Evolutionary conservation across 2,329 filamentous ascomycete species (phyloP).

Genomic region (Alternaria viburni): DNA sequence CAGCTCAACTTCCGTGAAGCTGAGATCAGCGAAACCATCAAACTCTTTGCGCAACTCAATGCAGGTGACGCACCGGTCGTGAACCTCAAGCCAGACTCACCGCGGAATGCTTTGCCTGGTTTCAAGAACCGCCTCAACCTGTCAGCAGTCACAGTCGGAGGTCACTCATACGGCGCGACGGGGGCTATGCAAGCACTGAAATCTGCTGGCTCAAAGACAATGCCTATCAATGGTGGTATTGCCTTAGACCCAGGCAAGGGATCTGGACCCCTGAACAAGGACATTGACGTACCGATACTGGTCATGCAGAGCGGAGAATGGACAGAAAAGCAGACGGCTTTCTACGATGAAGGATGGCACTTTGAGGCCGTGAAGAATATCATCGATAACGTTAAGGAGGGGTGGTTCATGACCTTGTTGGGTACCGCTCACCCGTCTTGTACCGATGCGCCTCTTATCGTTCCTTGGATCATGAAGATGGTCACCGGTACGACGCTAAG

Average conservation of each 20-base stretch:
- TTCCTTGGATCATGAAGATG: constrained; percentile 66
- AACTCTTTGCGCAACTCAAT: constrained; percentile 50
- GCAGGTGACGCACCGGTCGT: constrained; percentile 45
- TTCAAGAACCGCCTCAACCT: constrained; percentile 64
- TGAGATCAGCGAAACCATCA: constrained; percentile 55
- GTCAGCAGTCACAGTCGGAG: constrained; percentile 62
- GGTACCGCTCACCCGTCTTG: constrained; percentile 65
- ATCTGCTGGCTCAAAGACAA: constrained; percentile 50
- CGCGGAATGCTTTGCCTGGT: constrained; percentile 54
- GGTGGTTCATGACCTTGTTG: constrained; percentile 54
- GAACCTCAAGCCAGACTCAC: constrained; percentile 54
- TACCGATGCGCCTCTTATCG: constrained; percentile 70
- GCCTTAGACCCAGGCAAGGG: constrained; percentile 71
- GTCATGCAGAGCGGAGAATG: constrained; percentile 70
- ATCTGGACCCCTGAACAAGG: constrained; percentile 66
- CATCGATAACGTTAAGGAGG: constrained; percentile 56
- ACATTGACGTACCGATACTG: constrained; percentile 64
- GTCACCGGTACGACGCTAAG: constrained; percentile 67
- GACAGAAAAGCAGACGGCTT: constrained; percentile 63
- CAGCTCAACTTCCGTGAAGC: constrained; percentile 55
- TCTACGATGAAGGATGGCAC: constrained; percentile 66
- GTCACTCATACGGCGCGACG: constrained; percentile 72
- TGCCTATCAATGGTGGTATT: constrained; percentile 63
- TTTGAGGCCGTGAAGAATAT: constrained; percentile 68
- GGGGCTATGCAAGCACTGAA: constrained; percentile 67